A percentile compares a stretch with the other conserved stretches of the same genome.
These are phyloP conservation scores for Backusella morwellensis DNA, from an alignment of 192 early-diverging fungal species.

Conservation along the genomic window DNA sequence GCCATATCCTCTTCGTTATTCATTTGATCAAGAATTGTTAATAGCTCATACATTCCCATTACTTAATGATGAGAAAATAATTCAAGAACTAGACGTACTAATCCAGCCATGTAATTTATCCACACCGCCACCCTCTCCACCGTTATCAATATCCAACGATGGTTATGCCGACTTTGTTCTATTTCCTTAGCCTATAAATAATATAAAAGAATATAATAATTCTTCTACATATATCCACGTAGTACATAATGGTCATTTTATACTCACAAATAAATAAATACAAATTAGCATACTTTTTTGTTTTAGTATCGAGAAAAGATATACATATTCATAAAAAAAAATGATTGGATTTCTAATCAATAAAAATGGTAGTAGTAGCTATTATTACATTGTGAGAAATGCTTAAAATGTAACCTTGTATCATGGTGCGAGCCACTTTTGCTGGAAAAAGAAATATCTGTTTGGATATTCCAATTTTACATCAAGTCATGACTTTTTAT, in stretches of 20 bases:
- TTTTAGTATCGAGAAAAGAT: not conserved
- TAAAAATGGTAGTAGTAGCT: not conserved
- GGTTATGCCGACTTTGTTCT: not conserved
- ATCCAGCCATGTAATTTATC: not conserved
- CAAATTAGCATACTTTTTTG: not conserved
- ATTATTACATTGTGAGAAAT: not conserved
- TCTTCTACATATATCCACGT: not conserved
- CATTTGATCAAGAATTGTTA: not conserved
- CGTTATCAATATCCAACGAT: not conserved
- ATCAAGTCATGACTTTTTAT: not conserved
- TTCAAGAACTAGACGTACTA: not conserved
- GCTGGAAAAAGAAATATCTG: not conserved
- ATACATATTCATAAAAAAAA: too few relatives aligned
- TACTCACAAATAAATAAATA: not conserved
- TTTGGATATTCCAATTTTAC: not conserved
- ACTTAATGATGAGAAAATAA: not conserved
- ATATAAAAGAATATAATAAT: not conserved
- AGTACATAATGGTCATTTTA: not conserved
- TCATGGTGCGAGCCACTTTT: not conserved
- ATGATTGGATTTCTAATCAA: not conserved
- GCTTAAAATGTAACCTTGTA: not conserved
- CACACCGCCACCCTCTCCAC: not conserved
- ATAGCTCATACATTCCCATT: not conserved
- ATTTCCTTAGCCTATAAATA: not conserved
- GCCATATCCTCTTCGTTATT: not conserved